Conservation (phyloP, 805 yeast genomes). For the Candida methanosorbosa region DNA sequence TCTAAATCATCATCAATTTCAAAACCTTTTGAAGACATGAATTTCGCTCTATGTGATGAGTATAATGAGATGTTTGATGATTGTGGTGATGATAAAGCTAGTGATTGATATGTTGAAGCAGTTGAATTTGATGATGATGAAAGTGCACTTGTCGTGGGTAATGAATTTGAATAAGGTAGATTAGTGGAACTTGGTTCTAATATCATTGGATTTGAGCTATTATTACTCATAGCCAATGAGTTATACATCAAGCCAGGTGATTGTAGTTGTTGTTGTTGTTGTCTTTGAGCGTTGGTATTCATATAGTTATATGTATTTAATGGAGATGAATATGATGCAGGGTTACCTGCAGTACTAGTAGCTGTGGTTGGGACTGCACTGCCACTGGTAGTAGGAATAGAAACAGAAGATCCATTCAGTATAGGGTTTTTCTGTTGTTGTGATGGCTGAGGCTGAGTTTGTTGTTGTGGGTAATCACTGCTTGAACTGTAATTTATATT, state of each 20-base stretch:
- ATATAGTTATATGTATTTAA: background rate
- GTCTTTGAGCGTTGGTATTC: too few relatives aligned
- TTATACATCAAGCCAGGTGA: constrained; percentile 12
- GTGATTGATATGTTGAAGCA: constrained; percentile 15
- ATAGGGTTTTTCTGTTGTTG: too few relatives aligned
- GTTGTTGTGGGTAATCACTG: too few relatives aligned
- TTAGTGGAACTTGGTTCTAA: background rate
- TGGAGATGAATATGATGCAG: too few relatives aligned
- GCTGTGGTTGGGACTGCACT: too few relatives aligned
- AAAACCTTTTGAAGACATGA: constrained; percentile 50
- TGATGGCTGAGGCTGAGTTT: too few relatives aligned
- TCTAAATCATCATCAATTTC: constrained; percentile 57
- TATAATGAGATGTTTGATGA: constrained; percentile 14
- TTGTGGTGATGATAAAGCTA: constrained; percentile 17
- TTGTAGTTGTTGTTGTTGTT: constrained; percentile 1
- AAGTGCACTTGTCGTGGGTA: constrained; percentile 6
- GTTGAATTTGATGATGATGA: constrained; percentile 11
- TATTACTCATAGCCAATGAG: constrained; percentile 1
- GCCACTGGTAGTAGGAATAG: too few relatives aligned
- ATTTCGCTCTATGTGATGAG: constrained; percentile 34
- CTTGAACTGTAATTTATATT: too few relatives aligned
- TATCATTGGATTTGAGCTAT: too few relatives aligned
- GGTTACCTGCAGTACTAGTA: too few relatives aligned
- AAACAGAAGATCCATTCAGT: too few relatives aligned
- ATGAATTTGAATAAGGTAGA: too few relatives aligned